Conservation (phyloP, 176 grass and related monocot species). For the Carex cristatella region DNA sequence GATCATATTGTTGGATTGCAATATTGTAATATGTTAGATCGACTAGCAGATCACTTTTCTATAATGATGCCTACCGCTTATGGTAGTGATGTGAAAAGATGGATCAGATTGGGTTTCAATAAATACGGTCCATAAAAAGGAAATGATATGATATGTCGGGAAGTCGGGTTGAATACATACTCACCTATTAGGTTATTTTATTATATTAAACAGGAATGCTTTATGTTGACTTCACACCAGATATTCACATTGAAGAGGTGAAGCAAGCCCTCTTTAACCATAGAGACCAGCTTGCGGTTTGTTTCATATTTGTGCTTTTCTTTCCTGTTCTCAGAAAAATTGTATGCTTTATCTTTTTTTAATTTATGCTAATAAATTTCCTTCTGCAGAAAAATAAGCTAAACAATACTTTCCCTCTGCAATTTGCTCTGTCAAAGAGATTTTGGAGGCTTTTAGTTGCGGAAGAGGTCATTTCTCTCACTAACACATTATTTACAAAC, state of each 20-base stretch:
- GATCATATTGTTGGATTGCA: background rate
- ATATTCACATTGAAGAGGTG: conserved; percentile 73
- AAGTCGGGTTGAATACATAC: background rate
- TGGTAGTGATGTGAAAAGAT: background rate
- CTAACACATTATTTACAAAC: background rate
- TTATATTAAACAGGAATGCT: conserved; percentile 53
- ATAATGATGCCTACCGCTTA: background rate
- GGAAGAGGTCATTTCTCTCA: conserved; percentile 51
- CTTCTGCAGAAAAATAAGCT: conserved; percentile 62
- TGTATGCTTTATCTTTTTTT: background rate
- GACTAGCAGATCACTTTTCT: background rate
- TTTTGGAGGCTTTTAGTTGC: conserved; percentile 85
- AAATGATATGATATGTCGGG: background rate
- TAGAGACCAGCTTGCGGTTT: conserved; percentile 65
- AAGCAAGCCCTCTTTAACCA: conserved; percentile 58
- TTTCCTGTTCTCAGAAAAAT: background rate
- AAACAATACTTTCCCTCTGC: conserved; percentile 56
- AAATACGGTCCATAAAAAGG: background rate
- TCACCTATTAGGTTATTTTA: conserved; percentile 1
- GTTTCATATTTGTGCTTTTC: conserved; percentile 17
- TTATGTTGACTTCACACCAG: conserved; percentile 73
- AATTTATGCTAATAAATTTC: conserved; percentile 18
- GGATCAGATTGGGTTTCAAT: background rate
- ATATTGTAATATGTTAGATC: background rate
- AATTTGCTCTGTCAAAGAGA: conserved; percentile 82